phyloP scores from a whole-genome alignment of 2,329 filamentous ascomycete genomes.

The Sporothrix phasma region DNA sequence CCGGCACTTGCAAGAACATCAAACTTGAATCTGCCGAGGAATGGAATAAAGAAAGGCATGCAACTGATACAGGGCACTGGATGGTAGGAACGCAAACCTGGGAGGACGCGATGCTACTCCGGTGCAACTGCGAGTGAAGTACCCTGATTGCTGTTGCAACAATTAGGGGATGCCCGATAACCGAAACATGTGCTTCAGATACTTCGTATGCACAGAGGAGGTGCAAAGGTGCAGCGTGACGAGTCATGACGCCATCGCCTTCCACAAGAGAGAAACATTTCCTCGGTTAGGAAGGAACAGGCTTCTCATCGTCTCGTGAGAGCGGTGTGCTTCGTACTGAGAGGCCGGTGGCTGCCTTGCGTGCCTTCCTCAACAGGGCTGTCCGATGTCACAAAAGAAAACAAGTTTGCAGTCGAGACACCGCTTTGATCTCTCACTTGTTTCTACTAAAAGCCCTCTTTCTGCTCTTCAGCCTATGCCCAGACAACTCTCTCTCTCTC shows the following conservation, averaged over 20 bases:
- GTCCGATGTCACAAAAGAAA: not conserved
- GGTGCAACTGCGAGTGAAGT: not conserved
- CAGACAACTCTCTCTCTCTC: too few species aligned
- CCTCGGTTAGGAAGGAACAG: not conserved
- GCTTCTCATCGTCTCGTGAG: not conserved
- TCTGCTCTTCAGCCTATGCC: not conserved
- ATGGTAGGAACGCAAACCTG: not conserved
- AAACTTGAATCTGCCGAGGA: not conserved
- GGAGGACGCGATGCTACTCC: not conserved
- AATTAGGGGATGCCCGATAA: not conserved
- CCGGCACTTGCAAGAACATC: not conserved
- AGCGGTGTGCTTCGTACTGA: not conserved
- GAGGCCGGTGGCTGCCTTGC: not conserved
- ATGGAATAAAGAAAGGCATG: not conserved
- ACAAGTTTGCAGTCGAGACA: not conserved
- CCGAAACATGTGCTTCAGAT: not conserved
- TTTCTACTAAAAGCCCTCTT: not conserved
- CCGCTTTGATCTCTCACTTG: not conserved
- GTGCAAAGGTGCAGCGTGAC: not conserved
- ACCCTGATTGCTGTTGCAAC: not conserved
- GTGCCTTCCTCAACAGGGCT: not conserved
- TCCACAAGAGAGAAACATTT: not conserved
- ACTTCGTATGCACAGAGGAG: not conserved
- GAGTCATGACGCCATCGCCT: slow-evolving; percentile 1
- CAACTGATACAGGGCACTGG: not conserved